phyloP scores from a whole-genome alignment of 306 rosid species.

The Vachellia collinsii region DNA sequence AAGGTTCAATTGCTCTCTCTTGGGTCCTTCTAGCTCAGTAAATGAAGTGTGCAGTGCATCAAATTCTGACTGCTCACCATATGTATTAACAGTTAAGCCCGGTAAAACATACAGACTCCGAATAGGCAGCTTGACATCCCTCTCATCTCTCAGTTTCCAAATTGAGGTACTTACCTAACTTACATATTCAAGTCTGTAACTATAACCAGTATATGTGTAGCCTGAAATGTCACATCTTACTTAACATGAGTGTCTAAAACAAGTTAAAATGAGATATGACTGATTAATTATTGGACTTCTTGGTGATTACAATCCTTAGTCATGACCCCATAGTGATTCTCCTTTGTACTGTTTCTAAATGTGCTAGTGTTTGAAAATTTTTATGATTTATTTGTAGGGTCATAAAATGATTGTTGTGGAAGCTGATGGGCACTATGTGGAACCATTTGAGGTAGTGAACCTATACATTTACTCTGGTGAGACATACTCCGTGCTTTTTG shows the following conservation, averaged over 20 bases:
- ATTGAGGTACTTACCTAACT: constrained; percentile 48
- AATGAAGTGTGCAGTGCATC: constrained; percentile 39
- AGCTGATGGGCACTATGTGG: constrained; percentile 45
- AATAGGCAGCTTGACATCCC: constrained; percentile 52
- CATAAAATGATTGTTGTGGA: constrained; percentile 41
- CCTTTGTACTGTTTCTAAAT: background rate
- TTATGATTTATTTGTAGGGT: constrained; percentile 28
- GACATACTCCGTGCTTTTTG: constrained; percentile 40
- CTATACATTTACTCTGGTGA: constrained; percentile 41
- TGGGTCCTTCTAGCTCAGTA: constrained; percentile 39
- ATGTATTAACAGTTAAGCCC: constrained; percentile 41
- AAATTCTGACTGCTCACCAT: constrained; percentile 51
- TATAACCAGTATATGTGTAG: background rate
- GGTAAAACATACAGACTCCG: constrained; percentile 54
- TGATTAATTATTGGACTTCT: too few relatives aligned
- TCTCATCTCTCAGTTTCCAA: constrained; percentile 60
- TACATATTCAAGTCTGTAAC: background rate
- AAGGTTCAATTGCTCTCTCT: constrained; percentile 50
- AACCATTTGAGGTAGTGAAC: constrained; percentile 40
- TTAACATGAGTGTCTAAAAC: background rate
- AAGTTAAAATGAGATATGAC: background rate
- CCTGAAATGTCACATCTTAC: background rate
- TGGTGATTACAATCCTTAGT: too few relatives aligned
- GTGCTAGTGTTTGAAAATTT: background rate
- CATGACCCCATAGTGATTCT: too few relatives aligned